These are phyloP conservation scores for Populus davidiana DNA, from an alignment of 345 rosid species.

Conservation along the genomic window DNA sequence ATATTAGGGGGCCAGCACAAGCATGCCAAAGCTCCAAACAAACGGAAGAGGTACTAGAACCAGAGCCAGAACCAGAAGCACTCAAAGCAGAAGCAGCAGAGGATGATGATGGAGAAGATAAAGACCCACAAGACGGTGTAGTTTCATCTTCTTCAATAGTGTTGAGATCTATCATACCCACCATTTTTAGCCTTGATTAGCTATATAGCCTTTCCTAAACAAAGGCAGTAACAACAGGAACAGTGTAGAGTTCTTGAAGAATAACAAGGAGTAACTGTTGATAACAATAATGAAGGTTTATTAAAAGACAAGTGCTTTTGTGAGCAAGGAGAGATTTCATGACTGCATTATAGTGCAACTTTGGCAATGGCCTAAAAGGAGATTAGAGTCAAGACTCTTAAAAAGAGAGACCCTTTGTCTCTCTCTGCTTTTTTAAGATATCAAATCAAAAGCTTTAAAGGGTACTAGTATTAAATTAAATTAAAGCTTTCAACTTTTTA, in stretches of 20 bases:
- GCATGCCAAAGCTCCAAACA: slow-evolving; percentile 99
- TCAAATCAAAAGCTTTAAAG: slow-evolving; percentile 39
- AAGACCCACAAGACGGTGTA: slow-evolving; percentile 59
- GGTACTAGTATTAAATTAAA: background rate
- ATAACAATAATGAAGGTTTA: background rate
- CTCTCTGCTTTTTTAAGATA: slow-evolving; percentile 16
- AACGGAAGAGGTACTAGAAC: slow-evolving; percentile 47
- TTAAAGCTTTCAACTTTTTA: slow-evolving; percentile 12
- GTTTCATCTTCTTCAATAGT: slow-evolving; percentile 77
- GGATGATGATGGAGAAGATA: slow-evolving; percentile 51
- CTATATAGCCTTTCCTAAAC: background rate
- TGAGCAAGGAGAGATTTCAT: slow-evolving; percentile 30
- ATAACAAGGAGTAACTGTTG: background rate
- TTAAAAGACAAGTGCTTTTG: background rate
- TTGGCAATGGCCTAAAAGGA: slow-evolving; percentile 30
- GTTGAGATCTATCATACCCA: slow-evolving; percentile 94
- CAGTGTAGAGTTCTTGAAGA: background rate
- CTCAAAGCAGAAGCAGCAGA: slow-evolving; percentile 49
- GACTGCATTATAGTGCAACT: slow-evolving; percentile 35
- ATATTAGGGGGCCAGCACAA: slow-evolving; percentile 96
- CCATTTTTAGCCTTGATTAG: slow-evolving; percentile 39
- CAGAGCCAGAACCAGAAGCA: slow-evolving; percentile 36
- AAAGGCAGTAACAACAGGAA: slow-evolving; percentile 2
- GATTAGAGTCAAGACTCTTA: slow-evolving; percentile 5
- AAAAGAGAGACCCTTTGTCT: slow-evolving; percentile 15